Evolutionary conservation across 1,139 yeast species (phyloP).

Genomic region (Blastobotrys arbuscula): DNA sequence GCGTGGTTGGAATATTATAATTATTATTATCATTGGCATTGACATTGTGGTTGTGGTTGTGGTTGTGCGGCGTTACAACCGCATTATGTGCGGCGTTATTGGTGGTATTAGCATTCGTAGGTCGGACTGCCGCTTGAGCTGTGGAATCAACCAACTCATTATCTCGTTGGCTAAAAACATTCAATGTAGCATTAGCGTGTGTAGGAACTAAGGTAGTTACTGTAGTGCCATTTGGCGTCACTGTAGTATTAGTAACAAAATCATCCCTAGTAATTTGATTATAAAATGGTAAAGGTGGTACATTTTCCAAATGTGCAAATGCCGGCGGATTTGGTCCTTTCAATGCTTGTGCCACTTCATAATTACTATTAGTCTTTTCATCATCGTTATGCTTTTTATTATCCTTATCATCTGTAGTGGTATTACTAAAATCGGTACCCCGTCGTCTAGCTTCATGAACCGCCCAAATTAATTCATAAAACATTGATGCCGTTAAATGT

Average conservation of each 20-base stretch:
- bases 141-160: not conserved
- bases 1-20: not conserved
- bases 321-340: constrained; percentile 28
- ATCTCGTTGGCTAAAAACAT: not conserved
- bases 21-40: not conserved
- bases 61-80: not conserved
- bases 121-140: not conserved
- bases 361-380: not conserved
- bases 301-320: constrained; percentile 20
- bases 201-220: constrained; percentile 77
- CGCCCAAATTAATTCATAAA: constrained; percentile 91
- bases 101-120: not conserved
- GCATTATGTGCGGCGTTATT: not conserved
- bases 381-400: constrained; percentile 15
- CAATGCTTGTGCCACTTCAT: constrained; percentile 24
- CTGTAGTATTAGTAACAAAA: constrained; percentile 75
- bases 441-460: constrained; percentile 90
- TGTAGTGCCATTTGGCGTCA: constrained; percentile 91
- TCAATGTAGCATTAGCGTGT: constrained; percentile 12
- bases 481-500: constrained; percentile 83
- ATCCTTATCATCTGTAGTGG: constrained; percentile 11
- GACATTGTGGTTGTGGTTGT: constrained; percentile 1
- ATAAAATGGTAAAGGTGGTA: constrained; percentile 80
- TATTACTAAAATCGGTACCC: constrained; percentile 16
- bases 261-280: constrained; percentile 91